phyloP scores from a whole-genome alignment of 2,329 filamentous ascomycete species.

The Ceratocystis eucalypticola region DNA sequence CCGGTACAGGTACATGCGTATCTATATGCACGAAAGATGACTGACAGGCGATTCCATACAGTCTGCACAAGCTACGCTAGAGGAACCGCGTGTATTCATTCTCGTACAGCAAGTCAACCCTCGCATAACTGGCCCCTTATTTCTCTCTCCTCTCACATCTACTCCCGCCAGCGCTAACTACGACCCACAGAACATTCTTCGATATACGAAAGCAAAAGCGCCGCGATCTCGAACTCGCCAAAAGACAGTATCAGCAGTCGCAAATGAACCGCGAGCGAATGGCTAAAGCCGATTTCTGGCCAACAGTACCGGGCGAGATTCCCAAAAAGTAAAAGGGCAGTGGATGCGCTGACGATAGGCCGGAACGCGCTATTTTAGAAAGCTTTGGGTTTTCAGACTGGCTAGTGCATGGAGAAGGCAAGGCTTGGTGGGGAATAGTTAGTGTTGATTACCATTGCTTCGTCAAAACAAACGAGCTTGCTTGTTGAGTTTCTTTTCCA shows the following conservation, averaged over 20 bases:
- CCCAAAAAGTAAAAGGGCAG: slow-evolving; percentile 20
- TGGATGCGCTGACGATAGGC: not conserved
- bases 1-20: not conserved
- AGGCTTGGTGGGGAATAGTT: not conserved
- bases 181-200: slow-evolving; percentile 56
- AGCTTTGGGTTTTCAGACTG: not conserved
- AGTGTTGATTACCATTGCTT: not conserved
- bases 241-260: slow-evolving; percentile 38
- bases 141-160: not conserved
- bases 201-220: slow-evolving; percentile 71
- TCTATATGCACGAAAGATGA: not conserved
- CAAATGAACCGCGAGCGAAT: slow-evolving; percentile 71
- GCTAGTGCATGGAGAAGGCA: not conserved
- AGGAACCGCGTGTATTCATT: slow-evolving; percentile 64
- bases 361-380: not conserved
- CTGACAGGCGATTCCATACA: not conserved
- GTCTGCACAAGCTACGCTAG: slow-evolving; percentile 13
- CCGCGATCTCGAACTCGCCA: slow-evolving; percentile 40
- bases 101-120: slow-evolving; percentile 52
- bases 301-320: slow-evolving; percentile 57
- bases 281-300: slow-evolving; percentile 67
- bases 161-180: not conserved
- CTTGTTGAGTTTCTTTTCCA: not conserved
- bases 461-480: not conserved
- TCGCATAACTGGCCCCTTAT: not conserved